phyloP scores from a whole-genome alignment of 371 early-diverging fungal genomes.

The Apophysomyces trapeziformis region DNA sequence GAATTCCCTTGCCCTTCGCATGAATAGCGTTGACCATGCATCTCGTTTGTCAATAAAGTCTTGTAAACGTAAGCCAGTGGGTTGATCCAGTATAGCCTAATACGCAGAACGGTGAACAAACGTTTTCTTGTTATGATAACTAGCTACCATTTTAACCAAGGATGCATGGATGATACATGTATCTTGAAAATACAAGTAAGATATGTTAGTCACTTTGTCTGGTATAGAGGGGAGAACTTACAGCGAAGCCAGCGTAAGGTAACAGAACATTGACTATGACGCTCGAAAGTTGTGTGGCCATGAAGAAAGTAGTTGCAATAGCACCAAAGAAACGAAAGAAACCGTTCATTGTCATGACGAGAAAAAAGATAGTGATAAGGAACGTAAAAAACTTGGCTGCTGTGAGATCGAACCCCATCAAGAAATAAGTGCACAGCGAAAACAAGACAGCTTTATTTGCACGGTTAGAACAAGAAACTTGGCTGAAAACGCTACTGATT shows the following conservation, averaged over 20 bases:
- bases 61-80: constrained; percentile 75
- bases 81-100: constrained; percentile 55
- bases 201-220: too few species aligned
- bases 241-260: constrained; percentile 53
- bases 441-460: constrained; percentile 20
- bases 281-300: constrained; percentile 53
- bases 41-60: constrained; percentile 76
- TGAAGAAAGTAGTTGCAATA: constrained; percentile 44
- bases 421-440: constrained; percentile 47
- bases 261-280: constrained; percentile 50
- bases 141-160: neutral
- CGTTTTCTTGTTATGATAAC: neutral
- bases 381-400: constrained; percentile 55
- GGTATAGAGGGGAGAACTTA: neutral
- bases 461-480: neutral
- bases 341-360: constrained; percentile 46
- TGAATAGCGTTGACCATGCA: constrained; percentile 60
- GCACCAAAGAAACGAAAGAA: constrained; percentile 58
- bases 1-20: constrained; percentile 52
- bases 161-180: constrained; percentile 1
- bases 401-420: constrained; percentile 49
- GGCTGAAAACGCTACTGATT: constrained; percentile 6
- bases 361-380: constrained; percentile 41
- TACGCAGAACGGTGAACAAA: neutral
- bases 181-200: too few species aligned